Evolutionary conservation across 371 early-diverging fungal species (phyloP), one percentile per base, ranked within the genome.

Genomic region (Mortierella sp.): DNA sequence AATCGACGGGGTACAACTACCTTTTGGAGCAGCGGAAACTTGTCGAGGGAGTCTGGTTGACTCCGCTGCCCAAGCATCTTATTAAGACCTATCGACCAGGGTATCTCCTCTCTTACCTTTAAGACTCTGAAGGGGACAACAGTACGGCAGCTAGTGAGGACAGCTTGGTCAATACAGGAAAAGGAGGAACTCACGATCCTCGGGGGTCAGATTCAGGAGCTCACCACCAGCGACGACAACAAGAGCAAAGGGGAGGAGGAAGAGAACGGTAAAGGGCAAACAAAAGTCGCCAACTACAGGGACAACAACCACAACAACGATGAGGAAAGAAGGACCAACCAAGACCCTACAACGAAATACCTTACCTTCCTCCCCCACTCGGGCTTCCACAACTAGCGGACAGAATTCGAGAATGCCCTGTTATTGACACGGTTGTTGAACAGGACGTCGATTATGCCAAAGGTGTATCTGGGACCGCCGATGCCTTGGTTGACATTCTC

Each of bases 331-430:
- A 24, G 24, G 6, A 74, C 76, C 43, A 74, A 84, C 50, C n/a
- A 44, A 11, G 79, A 79, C 11, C 79, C 79, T 1, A 50, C 74
- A 8, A 82, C 73, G 74, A 89, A 89, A 53, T 92, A 83, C 53
- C 69, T 92, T 8, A 87, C 89, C 37, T 92, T 89, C 74, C 71
- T 90, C 34, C 91, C 91, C 0, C 92, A 92, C 43, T 91, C 92
- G 11, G 92, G 92, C 8, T 89, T 92, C 77, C 91, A 91, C 43
- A 92, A 92, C 82, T 91, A 92, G 59, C 85, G 92, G 19, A 89
- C 91, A 8, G 91, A 90, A 43, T 81, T 93, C 5, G 91, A 92
- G 71, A 93, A 93, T 75, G 93, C 93, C 0, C 61, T 93, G 0
- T 71, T 93, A 37, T 71, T 93, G 24, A 90, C 93, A 5, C 74